Evolutionary conservation across 192 early-diverging fungal genomes (phyloP), one percentile per base, ranked within the genome.

Genomic region (Borealophlyctis nickersoniae): DNA sequence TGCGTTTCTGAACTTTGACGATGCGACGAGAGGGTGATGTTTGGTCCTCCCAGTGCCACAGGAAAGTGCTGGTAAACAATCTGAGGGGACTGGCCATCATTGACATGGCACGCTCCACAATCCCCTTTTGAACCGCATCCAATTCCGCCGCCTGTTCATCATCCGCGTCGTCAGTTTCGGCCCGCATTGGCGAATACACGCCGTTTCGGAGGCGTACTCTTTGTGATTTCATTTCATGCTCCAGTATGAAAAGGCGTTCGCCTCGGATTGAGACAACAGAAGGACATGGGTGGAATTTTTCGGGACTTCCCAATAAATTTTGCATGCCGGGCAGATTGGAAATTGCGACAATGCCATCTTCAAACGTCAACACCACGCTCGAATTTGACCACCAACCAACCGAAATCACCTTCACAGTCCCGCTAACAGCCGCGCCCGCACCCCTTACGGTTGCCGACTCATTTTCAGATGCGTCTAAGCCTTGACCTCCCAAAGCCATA

Each of bases 381-480:
- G 75, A 62, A 39, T 74, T 64, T 28, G 86, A 65, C 86, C 83
- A 87, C 73, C 77, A 87, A 11, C 72, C 68, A 45, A 77, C 74
- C 1, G 78, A 75, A 14, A 86, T 61, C 14, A 72, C 24, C 58
- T 2, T 59, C 16, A 33, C n/a, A 19, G 19, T 39, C 24, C 22
- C 7, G 33, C n/a, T 13, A 14, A 3, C 19, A 2, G 19, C 35
- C 36, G 23, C 58, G 19, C 19, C 36, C 32, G 32, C 36, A 13
- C n/a, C 26, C 14, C 3, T 2, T 13, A 14, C 3, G 13, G 7
- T 22, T 34, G 23, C 13, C 58, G 23, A 31, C 26, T 49, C 13
- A 22, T 14, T n/a, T 39, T 59, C 58, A n/a, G n/a, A n/a, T n/a
- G n/a, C n/a, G n/a, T n/a, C n/a, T n/a, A n/a, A n/a, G n/a, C n/a